These are phyloP conservation scores for Saccharomyces eubayanus DNA, from an alignment of 805 yeast species.

Conservation along the genomic window DNA sequence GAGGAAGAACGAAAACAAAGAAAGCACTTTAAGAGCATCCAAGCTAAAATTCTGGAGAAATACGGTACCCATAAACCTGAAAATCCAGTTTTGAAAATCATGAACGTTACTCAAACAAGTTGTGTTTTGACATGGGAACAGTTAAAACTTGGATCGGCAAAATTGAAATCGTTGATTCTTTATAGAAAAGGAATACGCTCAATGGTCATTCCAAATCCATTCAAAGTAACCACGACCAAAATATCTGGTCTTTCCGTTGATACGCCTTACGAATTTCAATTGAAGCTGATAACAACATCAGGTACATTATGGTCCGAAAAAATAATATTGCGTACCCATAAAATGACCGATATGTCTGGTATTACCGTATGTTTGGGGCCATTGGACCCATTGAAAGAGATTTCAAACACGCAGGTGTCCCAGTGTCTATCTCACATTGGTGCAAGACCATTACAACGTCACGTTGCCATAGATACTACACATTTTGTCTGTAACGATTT, in stretches of 20 bases:
- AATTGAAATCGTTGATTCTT: constrained; percentile 63
- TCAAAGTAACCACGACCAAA: constrained; percentile 70
- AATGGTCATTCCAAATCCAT: constrained; percentile 80
- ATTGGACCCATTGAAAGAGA: constrained; percentile 45
- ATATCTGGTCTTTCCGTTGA: constrained; percentile 88
- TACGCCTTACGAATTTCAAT: constrained; percentile 67
- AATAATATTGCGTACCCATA: constrained; percentile 73
- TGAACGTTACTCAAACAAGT: constrained; percentile 86
- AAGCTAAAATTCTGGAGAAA: constrained; percentile 59
- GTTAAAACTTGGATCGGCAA: constrained; percentile 73
- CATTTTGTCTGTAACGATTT: constrained; percentile 59
- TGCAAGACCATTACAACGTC: constrained; percentile 66
- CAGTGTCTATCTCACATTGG: constrained; percentile 62
- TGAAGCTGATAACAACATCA: constrained; percentile 79
- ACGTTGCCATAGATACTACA: constrained; percentile 83
- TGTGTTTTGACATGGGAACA: constrained; percentile 94
- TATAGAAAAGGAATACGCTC: constrained; percentile 55
- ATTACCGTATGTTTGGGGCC: constrained; percentile 87
- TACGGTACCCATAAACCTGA: constrained; percentile 71
- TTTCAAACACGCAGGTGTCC: constrained; percentile 49
- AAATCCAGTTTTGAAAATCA: constrained; percentile 56
- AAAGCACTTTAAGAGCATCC: constrained; percentile 51
- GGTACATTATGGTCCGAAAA: constrained; percentile 70
- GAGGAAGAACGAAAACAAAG: constrained; percentile 56
- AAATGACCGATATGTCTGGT: constrained; percentile 92